These are phyloP conservation scores for Rubia peregrina DNA, from an alignment of 305 asterid genomes.

Conservation along the genomic window DNA sequence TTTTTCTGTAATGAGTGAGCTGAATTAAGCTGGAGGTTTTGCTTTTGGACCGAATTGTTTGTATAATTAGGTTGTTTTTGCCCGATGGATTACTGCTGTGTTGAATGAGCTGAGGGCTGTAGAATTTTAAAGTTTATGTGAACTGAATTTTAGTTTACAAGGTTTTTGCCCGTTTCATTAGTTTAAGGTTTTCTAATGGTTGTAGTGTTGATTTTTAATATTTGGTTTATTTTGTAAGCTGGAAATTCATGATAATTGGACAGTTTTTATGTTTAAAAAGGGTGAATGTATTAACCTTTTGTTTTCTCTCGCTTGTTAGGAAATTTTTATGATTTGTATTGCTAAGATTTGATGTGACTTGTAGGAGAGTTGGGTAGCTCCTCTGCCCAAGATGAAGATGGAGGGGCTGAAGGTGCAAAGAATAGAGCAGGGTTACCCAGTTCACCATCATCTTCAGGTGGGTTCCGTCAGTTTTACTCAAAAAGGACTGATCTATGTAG, in stretches of 20 bases:
- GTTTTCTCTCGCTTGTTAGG: not conserved
- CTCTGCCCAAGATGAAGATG: slow-evolving; percentile 58
- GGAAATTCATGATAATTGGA: no score
- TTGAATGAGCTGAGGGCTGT: not conserved
- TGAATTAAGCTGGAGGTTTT: not conserved
- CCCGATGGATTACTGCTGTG: not conserved
- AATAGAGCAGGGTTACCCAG: slow-evolving; percentile 64
- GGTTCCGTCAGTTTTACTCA: slow-evolving; percentile 99
- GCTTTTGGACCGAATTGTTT: not conserved
- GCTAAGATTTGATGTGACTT: slow-evolving; percentile 9
- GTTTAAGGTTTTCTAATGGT: not conserved
- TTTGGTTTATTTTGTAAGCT: no score
- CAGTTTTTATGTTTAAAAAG: no score
- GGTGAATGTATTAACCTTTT: not conserved
- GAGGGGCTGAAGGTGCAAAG: slow-evolving; percentile 63
- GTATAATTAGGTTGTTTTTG: not conserved
- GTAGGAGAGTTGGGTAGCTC: slow-evolving; percentile 82
- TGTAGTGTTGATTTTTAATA: no score
- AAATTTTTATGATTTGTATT: not conserved
- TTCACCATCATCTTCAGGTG: slow-evolving; percentile 98
- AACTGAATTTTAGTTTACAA: not conserved
- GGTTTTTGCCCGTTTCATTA: not conserved
- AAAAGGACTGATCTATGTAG: slow-evolving; percentile 97
- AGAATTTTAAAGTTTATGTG: not conserved
- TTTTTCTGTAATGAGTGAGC: not conserved